phyloP scores from a whole-genome alignment of 768 basidiomycete genomes.

The Pholiota molesta region DNA sequence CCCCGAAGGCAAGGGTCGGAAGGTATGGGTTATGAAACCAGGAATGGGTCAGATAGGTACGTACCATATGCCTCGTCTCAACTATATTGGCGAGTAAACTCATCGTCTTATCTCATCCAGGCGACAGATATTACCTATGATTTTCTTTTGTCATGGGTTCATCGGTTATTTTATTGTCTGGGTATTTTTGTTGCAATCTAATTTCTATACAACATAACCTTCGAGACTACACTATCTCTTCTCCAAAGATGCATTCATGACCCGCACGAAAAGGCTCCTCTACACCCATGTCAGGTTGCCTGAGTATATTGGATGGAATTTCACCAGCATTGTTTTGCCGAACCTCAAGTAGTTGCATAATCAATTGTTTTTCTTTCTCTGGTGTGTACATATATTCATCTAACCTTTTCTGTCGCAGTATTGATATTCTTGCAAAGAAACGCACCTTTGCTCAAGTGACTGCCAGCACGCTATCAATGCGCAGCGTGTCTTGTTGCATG shows the following conservation, averaged over 20 bases:
- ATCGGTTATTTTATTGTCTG: not conserved
- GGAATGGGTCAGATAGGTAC: constrained; percentile 89
- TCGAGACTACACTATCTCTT: not conserved
- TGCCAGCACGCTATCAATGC: not conserved
- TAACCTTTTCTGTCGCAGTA: not conserved
- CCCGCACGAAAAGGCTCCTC: too few species aligned
- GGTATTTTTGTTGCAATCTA: not conserved
- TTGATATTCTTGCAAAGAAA: too few species aligned
- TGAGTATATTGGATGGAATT: not conserved
- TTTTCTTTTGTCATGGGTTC: not conserved
- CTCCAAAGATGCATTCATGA: too few species aligned
- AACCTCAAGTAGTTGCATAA: not conserved
- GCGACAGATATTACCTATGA: constrained; percentile 46
- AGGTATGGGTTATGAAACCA: constrained; percentile 84
- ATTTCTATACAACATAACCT: not conserved
- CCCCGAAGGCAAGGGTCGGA: constrained; percentile 52
- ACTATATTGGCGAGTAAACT: not conserved
- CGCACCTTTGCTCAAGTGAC: not conserved
- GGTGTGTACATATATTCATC: not conserved
- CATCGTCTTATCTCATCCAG: constrained; percentile 21
- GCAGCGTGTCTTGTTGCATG: too few species aligned
- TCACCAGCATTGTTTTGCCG: not conserved
- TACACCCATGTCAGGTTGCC: not conserved
- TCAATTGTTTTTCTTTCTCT: not conserved
- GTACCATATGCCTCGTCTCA: constrained; percentile 18